Evolutionary conservation across 305 asterid species (phyloP).

Genomic region (Fraxinus sp.): DNA sequence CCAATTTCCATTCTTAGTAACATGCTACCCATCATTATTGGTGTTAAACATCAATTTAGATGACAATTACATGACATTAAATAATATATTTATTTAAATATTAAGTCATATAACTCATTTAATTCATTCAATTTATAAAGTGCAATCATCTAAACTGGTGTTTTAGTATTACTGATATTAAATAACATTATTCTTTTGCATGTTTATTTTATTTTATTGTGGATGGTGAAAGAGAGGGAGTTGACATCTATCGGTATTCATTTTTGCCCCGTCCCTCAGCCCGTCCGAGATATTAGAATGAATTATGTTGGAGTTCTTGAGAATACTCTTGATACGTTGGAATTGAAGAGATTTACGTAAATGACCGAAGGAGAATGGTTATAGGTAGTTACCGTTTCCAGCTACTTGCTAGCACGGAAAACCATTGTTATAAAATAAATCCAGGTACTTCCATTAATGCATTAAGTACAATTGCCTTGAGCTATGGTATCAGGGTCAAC

Average conservation of each 20-base stretch:
- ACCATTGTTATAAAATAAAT: conserved; percentile 23
- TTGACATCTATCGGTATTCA: not conserved
- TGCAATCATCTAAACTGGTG: not conserved
- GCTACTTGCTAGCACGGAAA: not conserved
- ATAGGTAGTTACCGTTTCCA: conserved; percentile 6
- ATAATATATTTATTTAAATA: too few species aligned
- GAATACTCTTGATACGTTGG: not conserved
- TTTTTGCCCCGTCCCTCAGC: not conserved
- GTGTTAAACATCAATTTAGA: not conserved
- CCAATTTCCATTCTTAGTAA: conserved; percentile 1
- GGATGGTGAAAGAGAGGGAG: not conserved
- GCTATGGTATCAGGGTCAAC: conserved; percentile 30
- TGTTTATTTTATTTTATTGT: not conserved
- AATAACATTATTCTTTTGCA: not conserved
- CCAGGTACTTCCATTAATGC: conserved; percentile 37
- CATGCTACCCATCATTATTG: not conserved
- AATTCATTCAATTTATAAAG: too few species aligned
- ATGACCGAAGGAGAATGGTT: not conserved
- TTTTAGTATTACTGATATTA: too few species aligned
- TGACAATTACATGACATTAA: not conserved
- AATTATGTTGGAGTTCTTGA: not conserved
- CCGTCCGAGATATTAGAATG: not conserved
- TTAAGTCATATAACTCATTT: too few species aligned
- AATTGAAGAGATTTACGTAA: too few species aligned
- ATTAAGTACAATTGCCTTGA: conserved; percentile 27